Base-by-base conservation (phyloP, 1,139 yeast genomes). In the Schwanniomyces etchellsii region DNA sequence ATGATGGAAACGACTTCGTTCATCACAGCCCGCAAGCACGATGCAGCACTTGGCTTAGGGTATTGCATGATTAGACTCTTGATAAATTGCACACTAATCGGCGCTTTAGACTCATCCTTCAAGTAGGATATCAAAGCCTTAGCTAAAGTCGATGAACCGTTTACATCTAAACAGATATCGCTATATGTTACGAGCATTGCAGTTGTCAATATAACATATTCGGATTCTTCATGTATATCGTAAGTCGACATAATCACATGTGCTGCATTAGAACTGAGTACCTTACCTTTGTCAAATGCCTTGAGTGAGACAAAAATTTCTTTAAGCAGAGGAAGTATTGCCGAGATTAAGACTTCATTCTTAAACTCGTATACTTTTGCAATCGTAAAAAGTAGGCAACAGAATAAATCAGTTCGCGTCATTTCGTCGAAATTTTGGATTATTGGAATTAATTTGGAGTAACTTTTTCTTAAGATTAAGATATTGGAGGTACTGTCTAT, bases 331-430 rank as follows among this genome's bases (percentile, higher is more conserved):
- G 88, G 83, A 17, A 81, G 52, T 12, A 77, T 50, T 5, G 70
- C 55, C 0, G 81, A 70, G 20, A 77, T 63, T 26, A 80, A 43
- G 12, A 56, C 48, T 27, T 61, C 66, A 35, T 71, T 66, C 16
- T 60, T 56, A 30, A 63, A 63, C 41, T 76, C 78, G 43, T 74
- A 74, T 17, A 82, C 62, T 44, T 72, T 66, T 5, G 82, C 77
- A 39, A 81, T 71, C 5, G 81, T 68, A 44, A 69, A 81, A 18
- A 88, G 55, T 29, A 83, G 47, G 44, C 94, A 81, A 0, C 91
- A 70, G 47, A 76, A 75, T 26, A 88, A 58, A 47, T 88, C 96
- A 12, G 64, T 55, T 42, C 75, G 74, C 30, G 84, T 83, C 79
- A 84, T 81, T 6, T 63, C 71, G 10, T 77, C 74, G 22, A 85